phyloP scores from a whole-genome alignment of 495 filamentous ascomycete species.

The Bathelium albidoporum region DNA sequence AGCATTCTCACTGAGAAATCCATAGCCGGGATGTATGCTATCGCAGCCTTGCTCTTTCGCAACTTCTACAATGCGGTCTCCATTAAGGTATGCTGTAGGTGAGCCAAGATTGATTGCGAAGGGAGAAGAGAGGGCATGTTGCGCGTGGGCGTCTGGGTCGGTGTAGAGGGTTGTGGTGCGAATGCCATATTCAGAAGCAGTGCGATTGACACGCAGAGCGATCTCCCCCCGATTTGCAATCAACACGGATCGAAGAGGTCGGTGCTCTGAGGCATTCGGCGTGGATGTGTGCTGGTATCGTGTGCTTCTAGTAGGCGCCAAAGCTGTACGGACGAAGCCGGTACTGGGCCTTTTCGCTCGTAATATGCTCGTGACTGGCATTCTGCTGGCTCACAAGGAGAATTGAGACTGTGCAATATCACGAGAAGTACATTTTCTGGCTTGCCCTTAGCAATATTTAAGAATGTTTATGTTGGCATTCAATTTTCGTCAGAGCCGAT shows the following conservation, averaged over 20 bases:
- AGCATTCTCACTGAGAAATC: conserved; percentile 90
- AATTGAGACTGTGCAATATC: conserved; percentile 2
- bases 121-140: conserved; percentile 79
- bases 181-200: conserved; percentile 79
- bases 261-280: conserved; percentile 7
- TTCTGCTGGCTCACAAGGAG: background rate
- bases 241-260: conserved; percentile 70
- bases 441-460: no score
- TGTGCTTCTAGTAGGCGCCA: conserved; percentile 7
- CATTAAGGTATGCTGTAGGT: conserved; percentile 79
- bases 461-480: background rate
- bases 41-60: conserved; percentile 78
- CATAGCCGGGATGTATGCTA: conserved; percentile 92
- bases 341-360: background rate
- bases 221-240: conserved; percentile 98
- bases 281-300: conserved; percentile 12
- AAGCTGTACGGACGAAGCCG: background rate
- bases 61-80: conserved; percentile 77
- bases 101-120: conserved; percentile 74
- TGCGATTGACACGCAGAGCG: conserved; percentile 79
- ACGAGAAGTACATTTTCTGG: background rate
- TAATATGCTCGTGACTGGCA: background rate
- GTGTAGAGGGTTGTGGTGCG: conserved; percentile 92
- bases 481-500: conserved; percentile 6
- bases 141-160: conserved; percentile 73